These are phyloP conservation scores for Globisporangium cystogenes DNA, from an alignment of 352 stramenopile species.

Conservation along the genomic window DNA sequence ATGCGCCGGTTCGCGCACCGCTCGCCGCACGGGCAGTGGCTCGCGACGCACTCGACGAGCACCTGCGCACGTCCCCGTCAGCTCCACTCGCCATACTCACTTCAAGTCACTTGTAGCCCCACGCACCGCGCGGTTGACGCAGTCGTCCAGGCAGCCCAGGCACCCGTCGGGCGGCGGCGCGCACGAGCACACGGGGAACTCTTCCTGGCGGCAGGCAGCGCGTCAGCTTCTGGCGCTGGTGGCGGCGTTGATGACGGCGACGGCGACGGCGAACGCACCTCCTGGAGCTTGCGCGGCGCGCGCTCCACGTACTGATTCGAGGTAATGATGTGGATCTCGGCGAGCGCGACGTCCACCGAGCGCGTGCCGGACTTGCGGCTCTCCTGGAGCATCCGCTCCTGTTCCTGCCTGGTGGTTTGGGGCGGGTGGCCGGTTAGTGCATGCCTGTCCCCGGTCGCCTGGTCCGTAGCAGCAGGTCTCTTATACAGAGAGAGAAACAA, in stretches of 20 bases:
- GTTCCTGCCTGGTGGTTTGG: conserved; percentile 19
- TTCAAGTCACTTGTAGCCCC: background rate
- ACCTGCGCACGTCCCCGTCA: conserved; percentile 20
- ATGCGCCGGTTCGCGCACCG: conserved; percentile 75
- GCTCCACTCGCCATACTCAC: background rate
- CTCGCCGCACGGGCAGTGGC: conserved; percentile 56
- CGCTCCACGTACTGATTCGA: conserved; percentile 75
- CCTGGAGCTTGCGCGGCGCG: conserved; percentile 37
- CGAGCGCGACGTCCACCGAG: conserved; percentile 59
- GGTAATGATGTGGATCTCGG: conserved; percentile 63
- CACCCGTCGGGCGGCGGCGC: conserved; percentile 22
- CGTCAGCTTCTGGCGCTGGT: background rate
- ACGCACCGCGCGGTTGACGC: conserved; percentile 64
- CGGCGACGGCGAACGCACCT: conserved; percentile 20
- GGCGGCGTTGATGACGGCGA: background rate
- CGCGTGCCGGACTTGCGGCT: conserved; percentile 65
- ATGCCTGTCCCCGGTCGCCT: too few species aligned
- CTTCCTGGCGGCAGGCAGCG: conserved; percentile 39
- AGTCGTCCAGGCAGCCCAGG: conserved; percentile 66
- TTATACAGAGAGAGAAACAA: background rate
- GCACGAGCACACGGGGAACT: conserved; percentile 62
- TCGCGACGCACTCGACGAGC: conserved; percentile 59
- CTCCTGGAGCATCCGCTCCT: conserved; percentile 35
- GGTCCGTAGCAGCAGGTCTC: too few species aligned
- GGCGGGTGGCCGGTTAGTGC: background rate